phyloP scores from a whole-genome alignment of 495 filamentous ascomycete species.

The Lasiosphaeria miniovina region DNA sequence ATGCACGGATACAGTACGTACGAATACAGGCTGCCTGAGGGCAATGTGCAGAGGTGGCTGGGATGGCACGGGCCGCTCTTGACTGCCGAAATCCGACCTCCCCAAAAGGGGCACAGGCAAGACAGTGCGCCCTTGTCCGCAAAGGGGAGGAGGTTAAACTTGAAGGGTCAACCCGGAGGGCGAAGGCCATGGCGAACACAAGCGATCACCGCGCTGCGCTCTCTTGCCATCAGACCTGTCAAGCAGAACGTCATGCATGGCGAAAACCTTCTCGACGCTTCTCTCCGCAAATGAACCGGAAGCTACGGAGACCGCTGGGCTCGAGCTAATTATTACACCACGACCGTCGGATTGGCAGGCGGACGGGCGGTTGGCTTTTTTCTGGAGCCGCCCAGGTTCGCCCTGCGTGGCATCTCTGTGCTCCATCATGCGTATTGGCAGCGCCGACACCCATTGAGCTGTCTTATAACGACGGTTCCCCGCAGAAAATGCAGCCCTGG shows the following conservation, averaged over 20 bases:
- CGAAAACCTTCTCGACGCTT: not conserved
- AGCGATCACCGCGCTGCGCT: not conserved
- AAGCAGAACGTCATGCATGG: not conserved
- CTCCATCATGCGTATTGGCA: not conserved
- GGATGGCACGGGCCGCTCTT: no score
- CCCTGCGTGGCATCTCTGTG: no score
- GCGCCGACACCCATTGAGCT: not conserved
- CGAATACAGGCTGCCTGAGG: no score
- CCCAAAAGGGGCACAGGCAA: constrained; percentile 1
- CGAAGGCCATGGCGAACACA: not conserved
- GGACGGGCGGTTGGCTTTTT: no score
- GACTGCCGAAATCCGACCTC: not conserved
- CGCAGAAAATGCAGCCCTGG: not conserved
- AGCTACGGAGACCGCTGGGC: no score
- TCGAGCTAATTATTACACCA: no score
- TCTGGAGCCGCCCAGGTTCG: no score
- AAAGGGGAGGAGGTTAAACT: constrained; percentile 7
- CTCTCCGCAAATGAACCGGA: no score
- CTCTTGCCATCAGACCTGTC: not conserved
- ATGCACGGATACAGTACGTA: no score
- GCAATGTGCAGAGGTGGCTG: not conserved
- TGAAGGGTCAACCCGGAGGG: not conserved
- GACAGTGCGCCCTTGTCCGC: not conserved
- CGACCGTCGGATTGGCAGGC: no score
- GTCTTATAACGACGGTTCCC: not conserved